Evolutionary conservation across 768 basidiomycete species (phyloP), one percentile per base, ranked within the genome.

Genomic region (Hemileccinum impolitum): DNA sequence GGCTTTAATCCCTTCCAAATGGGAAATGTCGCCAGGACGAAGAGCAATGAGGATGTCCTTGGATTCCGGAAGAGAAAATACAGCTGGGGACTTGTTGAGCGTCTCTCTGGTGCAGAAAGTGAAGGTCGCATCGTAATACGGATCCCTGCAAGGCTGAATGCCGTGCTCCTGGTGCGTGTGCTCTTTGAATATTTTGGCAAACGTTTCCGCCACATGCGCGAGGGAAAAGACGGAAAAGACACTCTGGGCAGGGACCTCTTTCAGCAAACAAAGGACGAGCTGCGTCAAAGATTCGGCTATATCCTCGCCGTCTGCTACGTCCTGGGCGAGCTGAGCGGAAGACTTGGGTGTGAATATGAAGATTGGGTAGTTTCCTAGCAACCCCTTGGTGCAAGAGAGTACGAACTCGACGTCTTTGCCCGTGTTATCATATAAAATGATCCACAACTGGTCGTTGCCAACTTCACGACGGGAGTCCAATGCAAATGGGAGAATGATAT

Each of bases 201-300:
- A 86, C 3, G 57, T 54, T 8, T 51, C 35, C 3, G 79, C 66
- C 15, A 88, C 65, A 6, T 59, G 55, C 4, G 79, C 72, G 6
- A 75, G 70, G 2, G 82, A 79, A 54, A 87, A 90, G 9, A 87
- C 72, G 1, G 87, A 86, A 62, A 82, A 90, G 0, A 85, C 71
- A 11, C 85, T 72, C 26, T 67, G 58, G 5, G 50, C 45, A 11
- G 68, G 64, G 17, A 79, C 69, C 3, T 55, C 43, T 0, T 44
- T 53, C 9, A 62, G 54, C 11, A 89, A 67, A 10, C 63, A 67
- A 1, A 55, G 42, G 3, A 75, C 78, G 8, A 87, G 67, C 13
- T 60, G 50, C 2, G 50, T 38, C 25, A 90, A 61, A 11, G 77
- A 72, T 6, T 69, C 70, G 2, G 57, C 47, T 13, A 80, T 60